Base-by-base conservation (phyloP, 331 rosid genomes). In the Cydonia oblonga region DNA sequence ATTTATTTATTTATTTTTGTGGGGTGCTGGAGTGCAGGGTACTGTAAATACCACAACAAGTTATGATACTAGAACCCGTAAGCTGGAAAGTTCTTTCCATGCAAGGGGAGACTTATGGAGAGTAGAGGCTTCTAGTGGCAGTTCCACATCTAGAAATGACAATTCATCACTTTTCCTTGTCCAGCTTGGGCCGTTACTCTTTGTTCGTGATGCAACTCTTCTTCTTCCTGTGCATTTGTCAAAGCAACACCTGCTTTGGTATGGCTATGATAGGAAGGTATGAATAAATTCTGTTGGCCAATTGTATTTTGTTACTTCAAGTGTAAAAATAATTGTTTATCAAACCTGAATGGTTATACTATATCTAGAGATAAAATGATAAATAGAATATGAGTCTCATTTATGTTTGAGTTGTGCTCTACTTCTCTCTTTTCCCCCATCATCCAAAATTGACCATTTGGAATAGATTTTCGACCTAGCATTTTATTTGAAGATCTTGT, bases 41-140 rank as follows among this genome's bases (percentile, higher is more conserved):
- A 66, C 79, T 26, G 65, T 91, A 72, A 95, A 91, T 81, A 6
- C 89, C 42, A 80, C 99, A 2, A 87, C 99, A 66, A 91, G 90
- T 35, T 95, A 88, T 77, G 97, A 95, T 79, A 91, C 92, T 74
- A 90, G 97, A 88, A 85, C 96, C 53, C 88, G 78, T 30, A 96
- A 87, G 68, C 87, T 90, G 35, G 97, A 95, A 75, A 87, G 89
- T 71, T 88, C 97, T 76, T 29, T 91, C 76, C 93, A 79, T 81
- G 97, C 99, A 64, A 87, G 96, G 85, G 99, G 99, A 74, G 97
- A 90, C 82, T 78, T 91, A 59, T 95, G 99, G 99, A 91, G 99
- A 80, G 86, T 95, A 49, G 99, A 95, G 82, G 96, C 99, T 62
- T 91, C 99, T 1, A 91, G 83, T 62, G 96, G 91, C 24, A 78